Evolutionary conservation across 192 early-diverging fungal genomes (phyloP).

Genomic region (Coemansia sp.): DNA sequence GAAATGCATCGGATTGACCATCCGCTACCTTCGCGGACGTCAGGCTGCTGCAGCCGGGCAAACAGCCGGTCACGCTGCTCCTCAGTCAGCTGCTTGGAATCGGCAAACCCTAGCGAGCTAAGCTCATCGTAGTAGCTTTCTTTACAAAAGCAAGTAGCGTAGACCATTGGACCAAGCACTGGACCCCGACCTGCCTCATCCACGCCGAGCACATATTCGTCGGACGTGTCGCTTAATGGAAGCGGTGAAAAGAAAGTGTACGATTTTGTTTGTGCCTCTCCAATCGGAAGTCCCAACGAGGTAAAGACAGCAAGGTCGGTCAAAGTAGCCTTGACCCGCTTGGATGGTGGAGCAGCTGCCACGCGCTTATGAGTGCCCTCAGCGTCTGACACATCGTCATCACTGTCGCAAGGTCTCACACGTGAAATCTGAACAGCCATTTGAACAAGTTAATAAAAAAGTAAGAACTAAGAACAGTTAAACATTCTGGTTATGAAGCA

Average conservation of each 20-base stretch:
- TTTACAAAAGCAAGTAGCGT: constrained; percentile 82
- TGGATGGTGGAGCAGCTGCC: background rate
- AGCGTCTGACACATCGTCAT: no score
- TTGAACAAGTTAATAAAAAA: no score
- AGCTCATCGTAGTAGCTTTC: constrained; percentile 62
- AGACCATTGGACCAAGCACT: constrained; percentile 97
- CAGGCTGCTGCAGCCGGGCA: constrained; percentile 49
- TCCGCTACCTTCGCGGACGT: constrained; percentile 64
- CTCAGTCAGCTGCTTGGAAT: constrained; percentile 93
- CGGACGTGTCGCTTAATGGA: background rate
- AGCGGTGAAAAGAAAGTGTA: constrained; percentile 42
- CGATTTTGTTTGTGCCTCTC: constrained; percentile 21
- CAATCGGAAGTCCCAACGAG: constrained; percentile 24
- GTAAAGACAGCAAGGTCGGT: constrained; percentile 6
- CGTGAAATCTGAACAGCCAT: no score
- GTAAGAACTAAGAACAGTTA: no score
- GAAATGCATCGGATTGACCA: constrained; percentile 83
- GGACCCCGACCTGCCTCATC: constrained; percentile 98
- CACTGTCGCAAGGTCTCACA: no score
- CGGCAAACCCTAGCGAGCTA: constrained; percentile 78
- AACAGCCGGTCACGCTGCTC: constrained; percentile 71
- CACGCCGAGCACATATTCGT: constrained; percentile 75
- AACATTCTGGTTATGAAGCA: no score
- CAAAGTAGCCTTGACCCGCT: background rate
- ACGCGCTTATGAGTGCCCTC: background rate